Base-by-base conservation (phyloP, 768 basidiomycete genomes). In the Pisolithus marmoratus region DNA sequence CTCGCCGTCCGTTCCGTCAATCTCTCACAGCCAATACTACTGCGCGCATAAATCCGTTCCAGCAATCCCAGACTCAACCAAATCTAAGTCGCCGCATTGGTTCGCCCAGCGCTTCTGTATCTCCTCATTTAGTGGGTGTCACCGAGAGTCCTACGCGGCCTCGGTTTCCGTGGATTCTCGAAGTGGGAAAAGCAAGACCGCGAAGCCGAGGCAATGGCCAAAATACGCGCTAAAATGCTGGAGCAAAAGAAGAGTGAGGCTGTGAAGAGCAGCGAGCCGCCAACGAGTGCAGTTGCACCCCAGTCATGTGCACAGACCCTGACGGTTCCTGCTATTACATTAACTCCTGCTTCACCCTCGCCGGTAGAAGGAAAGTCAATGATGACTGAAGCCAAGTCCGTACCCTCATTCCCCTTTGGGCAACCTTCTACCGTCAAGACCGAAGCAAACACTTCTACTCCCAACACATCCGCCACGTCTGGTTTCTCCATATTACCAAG, bases 101-200 rank as follows among this genome's bases (percentile, higher is more conserved):
- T 8, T 72, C 76, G 22, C 63, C 69, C 22, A 63, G 64, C 34
- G 53, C 54, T 19, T 60, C 60, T 46, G 50, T 58, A 20, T 62
- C 64, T 57, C 69, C 50, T 52, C 59, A 52, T 51, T 58, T 60
- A 46, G 57, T 55, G 26, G 64, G 74, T 23, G 63, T 78, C 47
- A 59, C 70, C n/a, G 81, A 84, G 54, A 82, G 78, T 58, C 83
- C 85, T 6, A 82, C 82, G 50, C 60, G 73, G 15, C 64, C 67
- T 24, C n/a, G 57, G 64, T 41, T 67, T 71, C 2, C 74, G 72
- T 57, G 74, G 75, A 19, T 84, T 82, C 58, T 85, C 86, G 3
- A 90, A 88, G 68, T 90, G 86, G 86, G 89, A 91, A 66, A 90
- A 89, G 54, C 88, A 91, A 65, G 88, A 92, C 58, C 66, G 88